Percentiles rank a stretch among this genome's conserved stretches.
Evolutionary conservation across 1,284 basidiomycete species (phyloP).

Genomic region (Xerocomus nothofagi): DNA sequence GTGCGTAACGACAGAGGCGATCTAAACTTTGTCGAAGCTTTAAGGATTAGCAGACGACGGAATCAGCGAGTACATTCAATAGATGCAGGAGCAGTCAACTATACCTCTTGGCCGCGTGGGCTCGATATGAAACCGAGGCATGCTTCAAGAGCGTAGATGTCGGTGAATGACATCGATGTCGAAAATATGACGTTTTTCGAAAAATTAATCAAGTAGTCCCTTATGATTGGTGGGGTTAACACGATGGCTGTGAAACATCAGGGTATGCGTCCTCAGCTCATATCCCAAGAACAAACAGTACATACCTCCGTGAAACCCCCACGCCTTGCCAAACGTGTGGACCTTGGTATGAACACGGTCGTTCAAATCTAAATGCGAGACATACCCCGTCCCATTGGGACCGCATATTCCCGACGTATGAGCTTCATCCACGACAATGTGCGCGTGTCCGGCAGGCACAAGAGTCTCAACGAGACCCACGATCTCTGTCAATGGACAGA

Average conservation of each 20-base stretch:
- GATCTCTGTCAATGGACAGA: conserved; percentile 51
- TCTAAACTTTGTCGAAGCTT: conserved; percentile 20
- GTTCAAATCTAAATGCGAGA: conserved; percentile 36
- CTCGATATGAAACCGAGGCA: conserved; percentile 20
- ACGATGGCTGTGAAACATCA: conserved; percentile 43
- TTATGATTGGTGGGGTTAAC: conserved; percentile 45
- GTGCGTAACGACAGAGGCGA: conserved; percentile 15
- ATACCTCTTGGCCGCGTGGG: conserved; percentile 20
- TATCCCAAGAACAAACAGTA: conserved; percentile 24
- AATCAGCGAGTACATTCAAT: neutral
- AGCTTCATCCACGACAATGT: conserved; percentile 54
- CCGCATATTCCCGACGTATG: conserved; percentile 51
- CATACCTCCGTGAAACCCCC: conserved; percentile 73
- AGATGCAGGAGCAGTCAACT: neutral
- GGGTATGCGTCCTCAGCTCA: neutral
- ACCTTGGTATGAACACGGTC: conserved; percentile 44
- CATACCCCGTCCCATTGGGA: conserved; percentile 46
- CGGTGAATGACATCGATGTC: conserved; percentile 48
- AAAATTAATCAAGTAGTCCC: conserved; percentile 61
- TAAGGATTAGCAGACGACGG: neutral
- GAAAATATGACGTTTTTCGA: conserved; percentile 58
- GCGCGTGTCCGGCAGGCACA: conserved; percentile 35
- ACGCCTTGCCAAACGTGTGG: conserved; percentile 55
- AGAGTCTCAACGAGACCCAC: conserved; percentile 35
- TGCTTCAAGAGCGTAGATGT: conserved; percentile 43